Conservation (phyloP, 306 rosid genomes). For the Hippophae rhamnoides region DNA sequence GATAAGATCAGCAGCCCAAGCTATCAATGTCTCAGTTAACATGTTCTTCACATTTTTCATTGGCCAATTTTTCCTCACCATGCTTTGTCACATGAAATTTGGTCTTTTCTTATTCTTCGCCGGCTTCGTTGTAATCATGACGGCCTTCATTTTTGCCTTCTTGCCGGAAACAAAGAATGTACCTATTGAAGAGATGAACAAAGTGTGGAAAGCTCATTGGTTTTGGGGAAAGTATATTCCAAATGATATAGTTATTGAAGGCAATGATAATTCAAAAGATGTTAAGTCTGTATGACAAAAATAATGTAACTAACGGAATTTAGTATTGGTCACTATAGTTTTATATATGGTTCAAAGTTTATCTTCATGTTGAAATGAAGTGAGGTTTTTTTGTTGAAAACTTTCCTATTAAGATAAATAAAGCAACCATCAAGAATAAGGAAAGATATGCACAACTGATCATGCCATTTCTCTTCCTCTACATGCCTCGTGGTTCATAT, state of each 20-base stretch:
- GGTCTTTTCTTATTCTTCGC: conserved; percentile 43
- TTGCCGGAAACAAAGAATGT: conserved; percentile 37
- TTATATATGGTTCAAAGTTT: too few species aligned
- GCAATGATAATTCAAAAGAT: background rate
- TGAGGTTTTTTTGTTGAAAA: too few species aligned
- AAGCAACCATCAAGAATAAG: too few species aligned
- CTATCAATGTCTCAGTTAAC: conserved; percentile 35
- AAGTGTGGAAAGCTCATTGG: conserved; percentile 40
- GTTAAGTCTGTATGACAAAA: too few species aligned
- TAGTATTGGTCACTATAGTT: too few species aligned
- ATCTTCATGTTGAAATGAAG: too few species aligned
- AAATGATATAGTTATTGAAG: background rate
- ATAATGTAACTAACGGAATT: too few species aligned
- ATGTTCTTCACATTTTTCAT: conserved; percentile 32
- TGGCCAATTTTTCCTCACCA: conserved; percentile 35
- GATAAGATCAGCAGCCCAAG: conserved; percentile 39
- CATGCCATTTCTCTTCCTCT: too few species aligned
- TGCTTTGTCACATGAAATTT: conserved; percentile 43
- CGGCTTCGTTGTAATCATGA: conserved; percentile 28
- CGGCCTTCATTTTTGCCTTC: conserved; percentile 18
- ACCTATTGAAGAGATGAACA: conserved; percentile 41
- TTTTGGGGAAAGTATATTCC: conserved; percentile 25
- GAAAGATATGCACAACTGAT: too few species aligned
- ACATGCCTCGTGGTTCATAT: too few species aligned
- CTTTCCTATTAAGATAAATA: too few species aligned